Percentiles rank a stretch among this genome's conserved stretches.
These are phyloP conservation scores for Trichoderma sp. DNA, from an alignment of 2,329 filamentous ascomycete species.

Conservation along the genomic window DNA sequence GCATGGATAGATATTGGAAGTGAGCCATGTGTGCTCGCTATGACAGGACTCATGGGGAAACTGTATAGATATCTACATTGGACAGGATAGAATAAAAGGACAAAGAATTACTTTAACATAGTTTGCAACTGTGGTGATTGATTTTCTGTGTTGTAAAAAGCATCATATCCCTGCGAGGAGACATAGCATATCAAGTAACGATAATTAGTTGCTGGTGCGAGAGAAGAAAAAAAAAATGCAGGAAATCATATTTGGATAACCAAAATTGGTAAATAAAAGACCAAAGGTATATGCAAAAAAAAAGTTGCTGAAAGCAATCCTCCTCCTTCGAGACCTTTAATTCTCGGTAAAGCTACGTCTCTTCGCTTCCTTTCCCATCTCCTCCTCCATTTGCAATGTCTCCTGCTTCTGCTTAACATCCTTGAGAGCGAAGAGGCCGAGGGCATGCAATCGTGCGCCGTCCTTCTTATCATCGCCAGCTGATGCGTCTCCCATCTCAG, in stretches of 20 bases:
- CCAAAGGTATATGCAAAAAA: not conserved
- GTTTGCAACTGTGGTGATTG: not conserved
- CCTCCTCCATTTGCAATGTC: constrained; percentile 63
- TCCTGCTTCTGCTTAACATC: constrained; percentile 70
- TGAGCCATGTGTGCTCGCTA: not conserved
- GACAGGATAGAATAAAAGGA: not conserved
- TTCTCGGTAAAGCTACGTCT: constrained; percentile 33
- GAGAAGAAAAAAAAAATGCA: not conserved
- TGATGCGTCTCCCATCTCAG: constrained; percentile 66
- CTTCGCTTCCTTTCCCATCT: constrained; percentile 51
- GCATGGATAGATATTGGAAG: not conserved
- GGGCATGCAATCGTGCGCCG: constrained; percentile 41
- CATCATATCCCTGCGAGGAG: not conserved
- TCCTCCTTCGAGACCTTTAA: constrained; percentile 1
- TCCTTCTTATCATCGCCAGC: constrained; percentile 76
- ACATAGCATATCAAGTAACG: not conserved
- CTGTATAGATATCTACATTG: not conserved
- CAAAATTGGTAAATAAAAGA: not conserved
- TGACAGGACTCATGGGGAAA: not conserved
- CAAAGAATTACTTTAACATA: not conserved
- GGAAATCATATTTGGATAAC: not conserved
- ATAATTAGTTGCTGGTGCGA: not conserved
- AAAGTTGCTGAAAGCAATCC: not conserved
- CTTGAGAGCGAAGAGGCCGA: constrained; percentile 22
- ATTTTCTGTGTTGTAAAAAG: not conserved